Conservation (phyloP, 2,329 filamentous ascomycete genomes). For the Penicillium concentricum region DNA sequence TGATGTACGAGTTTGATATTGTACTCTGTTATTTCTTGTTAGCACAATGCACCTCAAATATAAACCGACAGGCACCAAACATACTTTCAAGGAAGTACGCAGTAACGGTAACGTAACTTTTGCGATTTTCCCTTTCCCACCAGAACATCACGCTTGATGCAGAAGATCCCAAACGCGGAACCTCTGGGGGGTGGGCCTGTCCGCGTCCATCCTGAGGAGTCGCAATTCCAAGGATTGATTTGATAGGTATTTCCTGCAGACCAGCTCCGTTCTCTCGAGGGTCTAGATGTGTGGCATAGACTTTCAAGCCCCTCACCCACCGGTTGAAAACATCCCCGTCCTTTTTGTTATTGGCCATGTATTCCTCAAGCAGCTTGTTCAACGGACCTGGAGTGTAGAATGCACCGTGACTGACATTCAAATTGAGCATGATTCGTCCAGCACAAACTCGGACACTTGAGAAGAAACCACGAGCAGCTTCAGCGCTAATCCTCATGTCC, state of each 20-base stretch:
- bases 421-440: constrained; percentile 16
- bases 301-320: constrained; percentile 13
- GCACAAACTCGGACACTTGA: constrained; percentile 19
- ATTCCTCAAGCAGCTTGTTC: no score
- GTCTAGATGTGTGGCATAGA: constrained; percentile 11
- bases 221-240: constrained; percentile 14
- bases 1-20: constrained; percentile 30
- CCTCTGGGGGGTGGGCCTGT: background rate
- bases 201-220: constrained; percentile 8
- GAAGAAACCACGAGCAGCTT: constrained; percentile 20
- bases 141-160: constrained; percentile 16
- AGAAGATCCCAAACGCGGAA: background rate
- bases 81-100: constrained; percentile 24
- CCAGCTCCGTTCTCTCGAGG: background rate
- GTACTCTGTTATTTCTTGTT: constrained; percentile 30
- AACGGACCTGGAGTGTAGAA: constrained; percentile 7
- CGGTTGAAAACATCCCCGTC: background rate
- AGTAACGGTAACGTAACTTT: constrained; percentile 18
- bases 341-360: background rate
- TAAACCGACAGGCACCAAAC: background rate
- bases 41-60: background rate
- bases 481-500: constrained; percentile 11
- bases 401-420: constrained; percentile 22
- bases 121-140: background rate
- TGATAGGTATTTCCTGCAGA: background rate